Conservation (phyloP, 2,329 filamentous ascomycete genomes). For the Epichloe typhina region DNA sequence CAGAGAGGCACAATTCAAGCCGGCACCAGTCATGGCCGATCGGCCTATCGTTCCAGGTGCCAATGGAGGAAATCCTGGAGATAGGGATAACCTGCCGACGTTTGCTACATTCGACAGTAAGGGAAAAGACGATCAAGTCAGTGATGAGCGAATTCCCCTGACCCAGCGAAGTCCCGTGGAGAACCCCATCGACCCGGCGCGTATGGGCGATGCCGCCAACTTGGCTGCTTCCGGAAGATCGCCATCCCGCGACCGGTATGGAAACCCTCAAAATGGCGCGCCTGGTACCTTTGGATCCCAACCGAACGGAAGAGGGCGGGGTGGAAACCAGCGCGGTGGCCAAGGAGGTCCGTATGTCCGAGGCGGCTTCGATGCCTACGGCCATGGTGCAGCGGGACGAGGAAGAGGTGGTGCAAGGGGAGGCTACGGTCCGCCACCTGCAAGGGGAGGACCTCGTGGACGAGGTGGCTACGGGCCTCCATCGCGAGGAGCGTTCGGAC, state of each 20-base stretch:
- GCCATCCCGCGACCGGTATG: conserved; percentile 48
- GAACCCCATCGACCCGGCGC: conserved; percentile 27
- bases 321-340: conserved; percentile 31
- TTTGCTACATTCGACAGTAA: conserved; percentile 58
- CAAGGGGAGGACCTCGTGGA: conserved; percentile 26
- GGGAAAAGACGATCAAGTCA: conserved; percentile 45
- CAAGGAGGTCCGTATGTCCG: conserved; percentile 36
- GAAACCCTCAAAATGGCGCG: conserved; percentile 37
- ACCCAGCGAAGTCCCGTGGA: conserved; percentile 52
- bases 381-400: conserved; percentile 24
- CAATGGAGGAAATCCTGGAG: conserved; percentile 39
- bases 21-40: conserved; percentile 26
- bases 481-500: conserved; percentile 19
- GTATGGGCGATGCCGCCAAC: conserved; percentile 19
- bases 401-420: conserved; percentile 26
- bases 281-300: conserved; percentile 33
- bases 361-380: conserved; percentile 32
- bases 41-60: conserved; percentile 47
- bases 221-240: conserved; percentile 24
- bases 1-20: conserved; percentile 45
- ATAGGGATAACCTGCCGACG: conserved; percentile 32
- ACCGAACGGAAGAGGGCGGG: conserved; percentile 38
- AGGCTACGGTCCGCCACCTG: conserved; percentile 28
- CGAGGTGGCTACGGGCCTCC: conserved; percentile 21
- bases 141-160: conserved; percentile 62